Evolutionary conservation across 148 eudicot genomes (phyloP), one percentile per base, ranked within the genome.

Genomic region (Chenopodium suecicum): DNA sequence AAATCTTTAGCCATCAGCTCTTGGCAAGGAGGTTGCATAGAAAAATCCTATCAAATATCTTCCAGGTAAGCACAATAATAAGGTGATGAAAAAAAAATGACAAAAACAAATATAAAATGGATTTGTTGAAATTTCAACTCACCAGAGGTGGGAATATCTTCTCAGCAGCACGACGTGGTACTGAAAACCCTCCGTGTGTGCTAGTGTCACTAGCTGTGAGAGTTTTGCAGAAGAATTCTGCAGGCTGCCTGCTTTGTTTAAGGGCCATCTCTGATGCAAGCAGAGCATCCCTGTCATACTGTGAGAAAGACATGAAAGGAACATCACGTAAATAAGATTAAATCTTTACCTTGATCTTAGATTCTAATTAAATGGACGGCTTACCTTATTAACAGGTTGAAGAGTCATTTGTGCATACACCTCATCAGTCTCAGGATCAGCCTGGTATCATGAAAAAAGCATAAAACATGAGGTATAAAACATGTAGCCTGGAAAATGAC

Each of bases 341-440:
- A 64, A 10, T 37, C 12, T 4, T 63, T 4, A 9, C 31, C 34
- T 70, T 20, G 77, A 17, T 60, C 22, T 70, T 70, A 46, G 23
- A 62, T 73, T 22, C 13, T 6, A 68, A n/a, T 64, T 67, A 41
- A 74, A 75, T 70, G 22, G 74, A 60, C 23, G 62, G 80, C 85
- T 50, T 83, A 94, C 99, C 88, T 92, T 96, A 86, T 78, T 94
- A 82, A 96, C 98, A 23, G 99, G 97, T 84, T 92, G 98, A 86
- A 95, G 99, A 67, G 98, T 95, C 99, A 95, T 91, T 87, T 95
- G 99, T n/a, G 99, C 98, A 86, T 95, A 95, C 22, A 95, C 99
- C 89, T 95, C 99, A 85, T 95, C 99, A 6, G 95, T 93, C 88
- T 95, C 99, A 19, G 88, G 84, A 89, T 95, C 99, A 89, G 99